phyloP scores from a whole-genome alignment of 2,329 filamentous ascomycete genomes.

The Diaporthe sp. region DNA sequence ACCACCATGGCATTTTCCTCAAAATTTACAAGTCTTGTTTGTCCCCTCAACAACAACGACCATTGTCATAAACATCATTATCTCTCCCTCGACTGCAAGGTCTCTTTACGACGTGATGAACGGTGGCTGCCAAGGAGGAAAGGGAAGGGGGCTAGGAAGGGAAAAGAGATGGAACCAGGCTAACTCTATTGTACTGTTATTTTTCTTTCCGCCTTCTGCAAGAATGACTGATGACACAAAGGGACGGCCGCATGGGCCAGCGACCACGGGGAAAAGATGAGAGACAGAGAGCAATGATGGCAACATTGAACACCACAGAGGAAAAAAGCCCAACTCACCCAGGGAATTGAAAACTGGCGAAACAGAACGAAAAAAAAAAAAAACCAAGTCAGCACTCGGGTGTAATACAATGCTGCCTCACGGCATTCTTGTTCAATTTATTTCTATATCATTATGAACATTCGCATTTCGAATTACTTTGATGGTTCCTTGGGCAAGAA shows the following conservation, averaged over 20 bases:
- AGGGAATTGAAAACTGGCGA: conserved; percentile 11
- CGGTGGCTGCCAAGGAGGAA: conserved; percentile 18
- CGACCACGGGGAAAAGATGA: conserved; percentile 8
- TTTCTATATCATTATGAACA: conserved; percentile 19
- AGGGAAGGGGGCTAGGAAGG: conserved; percentile 17
- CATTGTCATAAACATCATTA: conserved; percentile 6
- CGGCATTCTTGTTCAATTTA: conserved; percentile 55
- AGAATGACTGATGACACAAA: conserved; percentile 41
- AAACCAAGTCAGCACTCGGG: conserved; percentile 31
- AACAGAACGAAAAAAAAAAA: conserved; percentile 37
- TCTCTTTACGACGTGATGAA: conserved; percentile 38
- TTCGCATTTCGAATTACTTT: neutral
- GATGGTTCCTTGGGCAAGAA: neutral
- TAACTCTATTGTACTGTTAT: conserved; percentile 35
- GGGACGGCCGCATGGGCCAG: conserved; percentile 38
- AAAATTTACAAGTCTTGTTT: conserved; percentile 30
- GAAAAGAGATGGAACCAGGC: conserved; percentile 21
- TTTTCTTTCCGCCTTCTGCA: conserved; percentile 32
- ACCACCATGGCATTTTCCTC: conserved; percentile 20
- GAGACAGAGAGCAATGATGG: conserved; percentile 25
- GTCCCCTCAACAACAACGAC: conserved; percentile 5
- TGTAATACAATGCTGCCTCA: conserved; percentile 62
- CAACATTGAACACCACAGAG: conserved; percentile 35
- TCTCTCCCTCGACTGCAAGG: conserved; percentile 16
- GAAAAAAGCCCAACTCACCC: conserved; percentile 3